phyloP scores from a whole-genome alignment of 2,329 filamentous ascomycete species.

The Diplodia scrobiculata region DNA sequence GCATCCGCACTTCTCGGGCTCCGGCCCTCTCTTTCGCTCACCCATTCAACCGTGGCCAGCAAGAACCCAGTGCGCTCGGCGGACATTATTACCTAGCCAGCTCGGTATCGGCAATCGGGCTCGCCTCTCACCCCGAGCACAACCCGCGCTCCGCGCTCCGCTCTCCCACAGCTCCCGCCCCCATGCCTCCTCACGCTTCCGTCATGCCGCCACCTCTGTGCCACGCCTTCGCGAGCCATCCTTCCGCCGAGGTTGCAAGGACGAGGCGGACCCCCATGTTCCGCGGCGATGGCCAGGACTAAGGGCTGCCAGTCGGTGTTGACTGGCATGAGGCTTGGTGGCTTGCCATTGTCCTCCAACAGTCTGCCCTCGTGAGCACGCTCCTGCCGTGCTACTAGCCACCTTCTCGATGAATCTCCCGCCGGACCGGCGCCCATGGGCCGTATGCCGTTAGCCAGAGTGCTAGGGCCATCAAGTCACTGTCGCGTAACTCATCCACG shows the following conservation, averaged over 20 bases:
- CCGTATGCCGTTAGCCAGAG: conserved; percentile 5
- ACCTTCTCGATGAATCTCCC: not conserved
- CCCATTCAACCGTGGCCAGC: not conserved
- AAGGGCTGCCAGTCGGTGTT: not conserved
- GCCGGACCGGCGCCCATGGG: not conserved
- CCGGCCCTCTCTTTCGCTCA: not conserved
- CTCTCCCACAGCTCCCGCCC: not conserved
- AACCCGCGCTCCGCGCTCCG: not conserved
- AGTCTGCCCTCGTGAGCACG: not conserved
- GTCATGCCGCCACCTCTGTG: not conserved
- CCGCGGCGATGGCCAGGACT: not conserved
- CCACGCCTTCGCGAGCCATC: not conserved
- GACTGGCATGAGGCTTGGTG: conserved; percentile 14
- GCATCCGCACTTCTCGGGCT: not conserved
- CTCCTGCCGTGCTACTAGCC: conserved; percentile 4
- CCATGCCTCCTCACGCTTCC: not conserved
- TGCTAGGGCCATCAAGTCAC: not conserved
- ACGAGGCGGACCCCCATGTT: not conserved
- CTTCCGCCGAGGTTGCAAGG: not conserved
- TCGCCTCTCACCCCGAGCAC: not conserved
- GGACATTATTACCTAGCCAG: not conserved
- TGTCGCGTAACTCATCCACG: not conserved
- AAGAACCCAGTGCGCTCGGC: not conserved
- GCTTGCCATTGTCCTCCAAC: conserved; percentile 1
- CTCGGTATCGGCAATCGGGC: not conserved